A percentile compares a stretch with the other conserved stretches of the same genome.
Evolutionary conservation across 2,329 filamentous ascomycete species (phyloP).

Genomic region (Neonectria sp.): DNA sequence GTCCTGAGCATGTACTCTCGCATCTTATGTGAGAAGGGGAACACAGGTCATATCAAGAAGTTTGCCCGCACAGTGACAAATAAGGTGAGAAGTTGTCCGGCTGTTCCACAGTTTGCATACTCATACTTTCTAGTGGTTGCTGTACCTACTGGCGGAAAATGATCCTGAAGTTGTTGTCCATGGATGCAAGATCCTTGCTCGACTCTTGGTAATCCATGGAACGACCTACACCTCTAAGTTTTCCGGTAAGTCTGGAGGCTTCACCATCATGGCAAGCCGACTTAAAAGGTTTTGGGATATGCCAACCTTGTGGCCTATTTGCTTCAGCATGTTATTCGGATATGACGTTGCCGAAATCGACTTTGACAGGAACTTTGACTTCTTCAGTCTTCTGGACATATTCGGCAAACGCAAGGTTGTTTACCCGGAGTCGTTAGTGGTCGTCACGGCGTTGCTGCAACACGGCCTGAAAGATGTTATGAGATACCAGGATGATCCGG

Average conservation of each 20-base stretch:
- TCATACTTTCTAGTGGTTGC: slow-evolving; percentile 77
- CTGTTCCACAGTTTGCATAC: neutral
- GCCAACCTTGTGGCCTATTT: slow-evolving; percentile 87
- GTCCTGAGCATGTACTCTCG: slow-evolving; percentile 84
- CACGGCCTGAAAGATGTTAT: slow-evolving; percentile 82
- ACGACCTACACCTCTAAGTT: slow-evolving; percentile 89
- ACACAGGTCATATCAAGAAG: slow-evolving; percentile 79
- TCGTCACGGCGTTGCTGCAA: slow-evolving; percentile 90
- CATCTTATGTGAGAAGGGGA: slow-evolving; percentile 82
- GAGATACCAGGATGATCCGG: slow-evolving; percentile 72
- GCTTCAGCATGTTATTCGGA: slow-evolving; percentile 90
- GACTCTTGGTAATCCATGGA: slow-evolving; percentile 87
- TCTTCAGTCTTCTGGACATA: slow-evolving; percentile 79
- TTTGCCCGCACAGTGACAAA: slow-evolving; percentile 97
- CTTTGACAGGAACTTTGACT: slow-evolving; percentile 80
- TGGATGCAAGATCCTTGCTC: slow-evolving; percentile 85
- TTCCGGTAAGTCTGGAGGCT: slow-evolving; percentile 85
- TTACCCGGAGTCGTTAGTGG: slow-evolving; percentile 83
- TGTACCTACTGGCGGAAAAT: slow-evolving; percentile 91
- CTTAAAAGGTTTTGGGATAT: slow-evolving; percentile 92
- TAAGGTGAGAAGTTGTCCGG: slow-evolving; percentile 72
- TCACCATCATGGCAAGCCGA: slow-evolving; percentile 85
- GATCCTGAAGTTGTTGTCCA: slow-evolving; percentile 87
- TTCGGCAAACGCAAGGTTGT: slow-evolving; percentile 79
- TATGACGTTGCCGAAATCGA: slow-evolving; percentile 83